Evolutionary conservation across 345 rosid genomes (phyloP).

Genomic region (Raphanus sativus): DNA sequence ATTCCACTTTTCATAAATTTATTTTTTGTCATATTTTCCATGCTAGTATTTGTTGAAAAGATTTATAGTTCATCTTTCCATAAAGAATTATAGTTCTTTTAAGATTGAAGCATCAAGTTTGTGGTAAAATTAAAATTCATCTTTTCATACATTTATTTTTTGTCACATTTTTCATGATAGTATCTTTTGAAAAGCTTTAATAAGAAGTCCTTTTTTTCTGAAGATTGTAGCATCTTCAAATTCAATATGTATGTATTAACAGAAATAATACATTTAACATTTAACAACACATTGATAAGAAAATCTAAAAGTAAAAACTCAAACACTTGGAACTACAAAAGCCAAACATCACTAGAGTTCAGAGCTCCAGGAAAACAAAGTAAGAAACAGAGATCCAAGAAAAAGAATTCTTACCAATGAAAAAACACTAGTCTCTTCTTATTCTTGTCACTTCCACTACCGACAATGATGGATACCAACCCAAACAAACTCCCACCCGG

Average conservation of each 20-base stretch:
- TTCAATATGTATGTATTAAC: neutral
- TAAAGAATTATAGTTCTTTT: too few species aligned
- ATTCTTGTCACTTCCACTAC: constrained; percentile 51
- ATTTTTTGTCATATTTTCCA: too few species aligned
- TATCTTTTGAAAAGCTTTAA: neutral
- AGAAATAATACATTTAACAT: neutral
- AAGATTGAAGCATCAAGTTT: too few species aligned
- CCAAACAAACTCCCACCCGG: constrained; percentile 62
- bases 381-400: neutral
- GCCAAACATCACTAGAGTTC: neutral
- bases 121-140: too few species aligned
- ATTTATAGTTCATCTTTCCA: too few species aligned
- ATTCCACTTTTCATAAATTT: too few species aligned
- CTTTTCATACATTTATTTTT: too few species aligned
- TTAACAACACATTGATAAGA: neutral
- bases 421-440: constrained; percentile 43
- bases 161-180: too few species aligned
- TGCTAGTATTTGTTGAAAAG: too few species aligned
- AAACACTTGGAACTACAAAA: neutral
- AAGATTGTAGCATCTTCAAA: neutral
- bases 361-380: neutral
- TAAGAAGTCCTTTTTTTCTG: neutral
- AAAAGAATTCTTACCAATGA: neutral
- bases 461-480: constrained; percentile 48
- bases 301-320: neutral